phyloP scores from a whole-genome alignment of 257 asterid genomes.

The Rehmannia glutinosa region DNA sequence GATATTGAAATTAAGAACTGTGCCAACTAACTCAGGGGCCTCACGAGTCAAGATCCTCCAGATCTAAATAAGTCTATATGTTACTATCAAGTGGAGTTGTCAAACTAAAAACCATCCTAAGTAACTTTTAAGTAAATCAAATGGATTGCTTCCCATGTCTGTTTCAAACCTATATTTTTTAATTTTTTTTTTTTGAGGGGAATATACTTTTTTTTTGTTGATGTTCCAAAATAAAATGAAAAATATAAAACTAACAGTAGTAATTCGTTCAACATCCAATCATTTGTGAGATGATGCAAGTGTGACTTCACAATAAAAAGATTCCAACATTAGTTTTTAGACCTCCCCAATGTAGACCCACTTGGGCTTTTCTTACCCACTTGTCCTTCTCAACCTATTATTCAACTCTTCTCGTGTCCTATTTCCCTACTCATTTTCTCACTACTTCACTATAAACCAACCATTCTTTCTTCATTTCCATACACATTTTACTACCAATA shows the following conservation, averaged over 20 bases:
- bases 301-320: conserved; percentile 18
- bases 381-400: conserved; percentile 25
- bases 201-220: neutral
- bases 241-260: neutral
- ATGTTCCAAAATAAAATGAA: neutral
- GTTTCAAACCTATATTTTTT: too few relatives aligned
- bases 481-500: too few relatives aligned
- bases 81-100: too few relatives aligned
- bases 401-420: conserved; percentile 28
- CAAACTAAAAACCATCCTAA: too few relatives aligned
- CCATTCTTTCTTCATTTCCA: too few relatives aligned
- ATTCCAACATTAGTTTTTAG: conserved; percentile 33
- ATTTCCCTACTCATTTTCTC: neutral
- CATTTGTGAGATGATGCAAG: conserved; percentile 25
- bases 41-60: too few relatives aligned
- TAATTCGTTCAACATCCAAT: conserved; percentile 22
- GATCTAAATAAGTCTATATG: too few relatives aligned
- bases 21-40: too few relatives aligned
- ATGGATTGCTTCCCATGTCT: neutral
- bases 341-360: conserved; percentile 43
- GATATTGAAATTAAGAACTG: too few relatives aligned
- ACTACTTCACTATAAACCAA: conserved; percentile 10
- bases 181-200: too few relatives aligned
- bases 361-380: conserved; percentile 28
- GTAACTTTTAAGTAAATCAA: neutral